Base-by-base conservation (phyloP, 2,329 filamentous ascomycete genomes). In the Pyrenophora seminiperda region DNA sequence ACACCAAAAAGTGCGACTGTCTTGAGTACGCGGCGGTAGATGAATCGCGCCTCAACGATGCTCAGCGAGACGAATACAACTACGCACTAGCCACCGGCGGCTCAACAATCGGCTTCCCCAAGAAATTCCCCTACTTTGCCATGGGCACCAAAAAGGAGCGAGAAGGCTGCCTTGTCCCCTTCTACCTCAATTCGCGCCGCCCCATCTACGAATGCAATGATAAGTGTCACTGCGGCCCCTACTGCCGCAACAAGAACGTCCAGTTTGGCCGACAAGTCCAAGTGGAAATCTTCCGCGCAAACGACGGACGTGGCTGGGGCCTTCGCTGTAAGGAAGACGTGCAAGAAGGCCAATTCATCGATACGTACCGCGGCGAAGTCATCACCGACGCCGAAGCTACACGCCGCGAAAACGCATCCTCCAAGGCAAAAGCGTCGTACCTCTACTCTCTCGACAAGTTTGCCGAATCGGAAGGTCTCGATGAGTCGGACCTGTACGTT, bases 381-480 rank as follows among this genome's bases (percentile, higher is more conserved):
- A 77, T 80, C 40, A 80, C 77, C 0, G 72, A 76, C 32, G 67
- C 63, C 0, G 78, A 92, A 72, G 88, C 90, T 0, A 80, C 85
- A 13, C 75, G 77, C 1, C 84, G 90, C 2, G 86, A 89, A 5
- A 75, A 76, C 1, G 73, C 76, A 0, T 81, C 84, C 2, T 67
- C 63, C 1, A 78, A 83, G 50, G 79, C 79, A n/a, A 92, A 92
- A 61, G 85, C 89, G 17, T 84, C 88, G 0, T 94, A 94, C 60
- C 80, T 94, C 1, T 94, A 93, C 70, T 84, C 82, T 1, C 82
- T 95, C 1, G 90, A 95, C 76, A 94, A 94, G 67, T 93, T 92
- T 66, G 82, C 78, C 1, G 81, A 88, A 1, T 77, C 88, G 0
- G 76, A 78, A 3, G 81, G 79, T 0, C 73, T 88, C 48, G 54